Evolutionary conservation across 805 yeast genomes (phyloP), one percentile per base, ranked within the genome.

Genomic region (Starmerella vaccinii): DNA sequence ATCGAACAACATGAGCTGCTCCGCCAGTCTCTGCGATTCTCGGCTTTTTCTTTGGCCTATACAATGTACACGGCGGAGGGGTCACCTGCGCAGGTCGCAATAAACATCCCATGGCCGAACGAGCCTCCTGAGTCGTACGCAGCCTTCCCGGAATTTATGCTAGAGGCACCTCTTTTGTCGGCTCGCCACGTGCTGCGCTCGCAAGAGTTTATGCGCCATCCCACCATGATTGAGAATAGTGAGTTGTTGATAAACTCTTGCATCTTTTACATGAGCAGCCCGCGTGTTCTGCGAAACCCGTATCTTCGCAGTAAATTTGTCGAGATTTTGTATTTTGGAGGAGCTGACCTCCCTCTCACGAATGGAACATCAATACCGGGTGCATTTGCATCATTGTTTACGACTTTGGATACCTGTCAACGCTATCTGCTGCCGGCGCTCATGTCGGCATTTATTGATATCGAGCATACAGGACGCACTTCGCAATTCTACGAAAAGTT

Each of bases 401-500:
- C 75, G 59, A 69, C 78, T 10, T 80, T 87, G 59, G 74, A 76
- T 48, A 60, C 82, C 21, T 82, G 87, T 2, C 68, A 70, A 27
- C 71, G 80, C 34, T 79, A 88, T 63, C 64, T 92, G 55, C 70
- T 92, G 51, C 88, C 85, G 61, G 84, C 95, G 0, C 72, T 92
- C 50, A 74, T 92, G 67, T 94, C 87, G 60, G 84, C 88, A 55
- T 92, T 90, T 65, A 95, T 92, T 32, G 86, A 85, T 74, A 89
- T 90, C 46, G 99, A 92, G 65, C 88, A 85, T 61, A 92, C 98
- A 0, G 98, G 98, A 9, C 83, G 96, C 1, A 81, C 90, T 7
- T 80, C 94, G 0, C 97, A 92, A 67, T 92, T 90, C 63, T 90
- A 90, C 65, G 99, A 92, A 66, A 92, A 92, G 68, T 92, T 92